Percentiles rank a stretch among this genome's conserved stretches.
phyloP scores from a whole-genome alignment of 495 filamentous ascomycete species.

The Xylaria castorea region DNA sequence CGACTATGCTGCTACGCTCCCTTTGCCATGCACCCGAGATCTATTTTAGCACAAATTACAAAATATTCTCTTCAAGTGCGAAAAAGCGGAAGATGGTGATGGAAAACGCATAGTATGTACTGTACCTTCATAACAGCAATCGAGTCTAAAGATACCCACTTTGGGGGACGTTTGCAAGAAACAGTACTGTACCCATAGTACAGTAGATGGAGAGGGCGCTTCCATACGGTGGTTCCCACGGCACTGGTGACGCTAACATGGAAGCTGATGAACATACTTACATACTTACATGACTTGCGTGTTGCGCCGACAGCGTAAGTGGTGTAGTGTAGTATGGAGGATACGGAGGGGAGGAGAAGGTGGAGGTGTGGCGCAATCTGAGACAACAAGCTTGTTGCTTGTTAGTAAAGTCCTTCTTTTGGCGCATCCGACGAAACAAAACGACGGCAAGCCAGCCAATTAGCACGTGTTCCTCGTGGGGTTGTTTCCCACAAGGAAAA shows the following conservation, averaged over 20 bases:
- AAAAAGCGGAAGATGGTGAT: not conserved
- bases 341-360: not conserved
- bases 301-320: not conserved
- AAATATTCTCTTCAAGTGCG: not conserved
- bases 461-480: not conserved
- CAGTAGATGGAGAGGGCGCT: not conserved
- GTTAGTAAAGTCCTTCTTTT: no score
- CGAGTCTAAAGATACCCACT: not conserved
- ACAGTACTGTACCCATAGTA: not conserved
- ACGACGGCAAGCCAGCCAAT: conserved; percentile 1
- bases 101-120: not conserved
- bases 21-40: not conserved
- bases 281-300: conserved; percentile 4
- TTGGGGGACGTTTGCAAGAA: not conserved
- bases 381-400: conserved; percentile 15
- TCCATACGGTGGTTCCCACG: not conserved
- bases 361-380: conserved; percentile 21
- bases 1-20: not conserved
- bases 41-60: conserved; percentile 9
- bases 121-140: not conserved
- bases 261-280: not conserved
- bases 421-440: conserved; percentile 16
- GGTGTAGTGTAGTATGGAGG: not conserved
- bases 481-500: not conserved
- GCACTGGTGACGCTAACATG: conserved; percentile 3